Evolutionary conservation across 2,329 filamentous ascomycete genomes (phyloP).

Genomic region (Pseudogymnoascus sp.): DNA sequence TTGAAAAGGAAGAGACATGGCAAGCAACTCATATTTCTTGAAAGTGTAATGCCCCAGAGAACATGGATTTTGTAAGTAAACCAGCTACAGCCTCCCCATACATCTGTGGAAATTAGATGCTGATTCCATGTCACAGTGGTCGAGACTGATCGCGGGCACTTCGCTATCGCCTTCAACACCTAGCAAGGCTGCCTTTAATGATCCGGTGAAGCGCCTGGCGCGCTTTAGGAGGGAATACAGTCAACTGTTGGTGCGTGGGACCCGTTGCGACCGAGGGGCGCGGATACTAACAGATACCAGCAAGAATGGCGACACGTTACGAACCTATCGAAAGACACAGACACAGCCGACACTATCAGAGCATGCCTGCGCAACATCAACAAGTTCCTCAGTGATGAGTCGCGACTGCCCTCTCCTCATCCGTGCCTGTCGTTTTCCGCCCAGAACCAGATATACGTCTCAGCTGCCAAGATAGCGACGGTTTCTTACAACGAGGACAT

Average conservation of each 20-base stretch:
- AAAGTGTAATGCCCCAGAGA: conserved; percentile 1
- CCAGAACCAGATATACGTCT: conserved; percentile 79
- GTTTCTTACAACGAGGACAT: conserved; percentile 78
- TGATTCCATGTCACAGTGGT: conserved; percentile 43
- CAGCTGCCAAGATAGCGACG: conserved; percentile 80
- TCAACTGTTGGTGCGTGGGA: conserved; percentile 45
- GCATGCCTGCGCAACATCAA: conserved; percentile 55
- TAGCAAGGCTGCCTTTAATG: conserved; percentile 51
- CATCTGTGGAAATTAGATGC: neutral
- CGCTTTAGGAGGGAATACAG: conserved; percentile 60
- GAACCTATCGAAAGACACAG: conserved; percentile 51
- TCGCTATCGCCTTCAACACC: conserved; percentile 46
- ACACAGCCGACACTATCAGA: conserved; percentile 55
- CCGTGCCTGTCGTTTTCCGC: conserved; percentile 84
- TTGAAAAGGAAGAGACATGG: neutral
- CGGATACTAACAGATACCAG: conserved; percentile 24
- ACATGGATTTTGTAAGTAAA: conserved; percentile 3
- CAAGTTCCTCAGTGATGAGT: conserved; percentile 76
- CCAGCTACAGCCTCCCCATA: neutral
- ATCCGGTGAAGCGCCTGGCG: conserved; percentile 55
- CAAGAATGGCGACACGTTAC: conserved; percentile 54
- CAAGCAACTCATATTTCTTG: neutral
- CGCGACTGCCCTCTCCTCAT: conserved; percentile 78
- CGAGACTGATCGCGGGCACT: conserved; percentile 55
- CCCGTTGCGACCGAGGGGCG: neutral